phyloP scores from a whole-genome alignment of 208 protist species.

The Acanthamoeba healyi region DNA sequence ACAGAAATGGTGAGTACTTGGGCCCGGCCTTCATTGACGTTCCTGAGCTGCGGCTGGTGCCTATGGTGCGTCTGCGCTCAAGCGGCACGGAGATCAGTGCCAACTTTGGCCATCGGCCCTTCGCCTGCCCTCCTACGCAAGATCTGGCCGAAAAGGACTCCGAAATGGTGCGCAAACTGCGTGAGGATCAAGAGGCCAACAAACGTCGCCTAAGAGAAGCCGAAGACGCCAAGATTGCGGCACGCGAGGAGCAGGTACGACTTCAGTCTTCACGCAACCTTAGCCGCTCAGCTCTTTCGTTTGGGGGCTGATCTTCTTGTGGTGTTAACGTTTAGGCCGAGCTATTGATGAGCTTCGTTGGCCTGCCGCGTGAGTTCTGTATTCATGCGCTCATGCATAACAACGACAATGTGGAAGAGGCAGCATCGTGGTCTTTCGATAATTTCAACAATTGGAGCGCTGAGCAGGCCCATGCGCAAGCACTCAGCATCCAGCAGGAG shows the following conservation, averaged over 20 bases:
- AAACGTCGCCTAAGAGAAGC: slow-evolving; percentile 21
- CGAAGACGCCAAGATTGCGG: slow-evolving; percentile 16
- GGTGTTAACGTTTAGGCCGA: slow-evolving; percentile 20
- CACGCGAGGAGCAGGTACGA: slow-evolving; percentile 32
- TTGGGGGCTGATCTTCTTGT: not conserved
- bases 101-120: slow-evolving; percentile 16
- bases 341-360: slow-evolving; percentile 68
- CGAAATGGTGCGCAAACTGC: slow-evolving; percentile 59
- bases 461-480: slow-evolving; percentile 40
- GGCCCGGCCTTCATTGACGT: slow-evolving; percentile 74
- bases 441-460: slow-evolving; percentile 67
- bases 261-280: not conserved
- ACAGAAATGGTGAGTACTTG: slow-evolving; percentile 66
- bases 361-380: slow-evolving; percentile 61
- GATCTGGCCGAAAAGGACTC: slow-evolving; percentile 53
- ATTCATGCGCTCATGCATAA: slow-evolving; percentile 59
- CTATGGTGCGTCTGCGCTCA: slow-evolving; percentile 31
- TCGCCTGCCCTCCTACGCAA: slow-evolving; percentile 4
- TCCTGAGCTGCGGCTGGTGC: slow-evolving; percentile 1
- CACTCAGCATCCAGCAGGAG: slow-evolving; percentile 57
- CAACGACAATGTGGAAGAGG: slow-evolving; percentile 71
- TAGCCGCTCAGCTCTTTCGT: not conserved
- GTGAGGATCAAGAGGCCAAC: slow-evolving; percentile 28
- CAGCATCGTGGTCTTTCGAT: slow-evolving; percentile 59
- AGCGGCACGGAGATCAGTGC: slow-evolving; percentile 60